phyloP scores from a whole-genome alignment of 352 stramenopile genomes.

The Elongisporangium anandrum region DNA sequence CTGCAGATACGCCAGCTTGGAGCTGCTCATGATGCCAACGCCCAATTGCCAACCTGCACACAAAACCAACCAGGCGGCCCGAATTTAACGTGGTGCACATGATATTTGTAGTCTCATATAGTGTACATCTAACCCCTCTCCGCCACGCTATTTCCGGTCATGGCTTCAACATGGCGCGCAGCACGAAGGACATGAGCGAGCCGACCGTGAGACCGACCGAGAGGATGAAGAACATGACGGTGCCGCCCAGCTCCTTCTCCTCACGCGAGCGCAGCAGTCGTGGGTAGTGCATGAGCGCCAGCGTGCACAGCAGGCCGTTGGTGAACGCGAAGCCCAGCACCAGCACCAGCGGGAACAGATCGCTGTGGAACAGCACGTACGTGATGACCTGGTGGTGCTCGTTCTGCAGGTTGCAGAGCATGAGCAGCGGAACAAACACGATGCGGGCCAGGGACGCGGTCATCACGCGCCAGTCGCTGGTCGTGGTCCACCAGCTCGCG shows the following conservation, averaged over 20 bases:
- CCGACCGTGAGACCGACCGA: constrained; percentile 65
- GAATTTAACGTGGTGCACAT: not conserved
- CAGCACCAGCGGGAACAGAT: constrained; percentile 55
- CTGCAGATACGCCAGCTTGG: constrained; percentile 81
- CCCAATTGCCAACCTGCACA: not conserved
- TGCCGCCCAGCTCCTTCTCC: constrained; percentile 72
- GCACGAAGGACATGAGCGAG: constrained; percentile 73
- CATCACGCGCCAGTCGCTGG: constrained; percentile 28
- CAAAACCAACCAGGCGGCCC: not conserved
- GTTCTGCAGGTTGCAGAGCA: constrained; percentile 77
- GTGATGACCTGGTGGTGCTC: constrained; percentile 61
- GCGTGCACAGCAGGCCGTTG: constrained; percentile 67
- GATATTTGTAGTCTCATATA: not conserved
- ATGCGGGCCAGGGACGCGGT: constrained; percentile 32
- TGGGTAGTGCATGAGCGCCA: constrained; percentile 80
- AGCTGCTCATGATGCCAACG: constrained; percentile 14
- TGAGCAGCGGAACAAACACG: constrained; percentile 60
- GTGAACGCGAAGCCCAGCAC: constrained; percentile 55
- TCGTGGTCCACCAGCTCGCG: constrained; percentile 29
- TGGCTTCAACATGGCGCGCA: constrained; percentile 71
- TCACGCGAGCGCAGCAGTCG: constrained; percentile 37
- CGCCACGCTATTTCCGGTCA: constrained; percentile 12
- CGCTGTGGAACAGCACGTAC: constrained; percentile 67
- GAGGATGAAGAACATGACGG: constrained; percentile 82
- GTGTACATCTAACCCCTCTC: not conserved